Percentiles rank a stretch among this genome's conserved stretches.
These are phyloP conservation scores for Eucalyptus polyanthemos DNA, from an alignment of 345 rosid genomes.

Conservation along the genomic window DNA sequence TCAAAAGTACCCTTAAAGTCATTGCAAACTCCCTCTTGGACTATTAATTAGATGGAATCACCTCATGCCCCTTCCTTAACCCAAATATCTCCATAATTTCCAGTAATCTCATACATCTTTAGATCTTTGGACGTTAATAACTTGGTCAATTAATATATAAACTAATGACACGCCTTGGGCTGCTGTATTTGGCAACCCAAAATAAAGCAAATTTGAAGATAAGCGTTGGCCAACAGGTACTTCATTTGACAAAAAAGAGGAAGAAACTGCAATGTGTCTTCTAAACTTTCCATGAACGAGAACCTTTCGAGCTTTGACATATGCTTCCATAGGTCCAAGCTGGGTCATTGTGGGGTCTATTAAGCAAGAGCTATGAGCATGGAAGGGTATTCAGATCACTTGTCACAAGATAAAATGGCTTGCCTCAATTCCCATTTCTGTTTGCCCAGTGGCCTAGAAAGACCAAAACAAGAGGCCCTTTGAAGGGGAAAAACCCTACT, in stretches of 20 bases:
- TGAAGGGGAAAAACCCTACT: background rate
- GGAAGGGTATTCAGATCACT: background rate
- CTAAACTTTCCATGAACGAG: background rate
- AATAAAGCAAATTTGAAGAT: background rate
- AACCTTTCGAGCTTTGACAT: background rate
- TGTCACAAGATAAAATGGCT: background rate
- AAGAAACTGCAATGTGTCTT: background rate
- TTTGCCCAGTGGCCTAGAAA: background rate
- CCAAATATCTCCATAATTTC: background rate
- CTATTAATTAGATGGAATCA: background rate
- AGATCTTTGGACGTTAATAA: background rate
- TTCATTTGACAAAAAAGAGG: background rate
- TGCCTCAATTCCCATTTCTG: background rate
- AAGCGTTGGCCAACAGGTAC: background rate
- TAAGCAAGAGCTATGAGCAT: background rate
- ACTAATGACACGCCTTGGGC: background rate
- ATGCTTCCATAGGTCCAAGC: background rate
- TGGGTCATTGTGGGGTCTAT: background rate
- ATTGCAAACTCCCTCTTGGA: background rate
- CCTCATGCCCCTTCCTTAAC: background rate
- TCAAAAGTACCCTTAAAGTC: background rate
- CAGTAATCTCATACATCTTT: background rate
- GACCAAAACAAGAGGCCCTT: background rate
- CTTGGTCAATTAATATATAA: background rate
- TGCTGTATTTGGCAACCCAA: background rate